Percentiles rank a stretch among this genome's conserved stretches.
phyloP scores from a whole-genome alignment of 495 filamentous ascomycete species.

The Podospora pseudoanserina region DNA sequence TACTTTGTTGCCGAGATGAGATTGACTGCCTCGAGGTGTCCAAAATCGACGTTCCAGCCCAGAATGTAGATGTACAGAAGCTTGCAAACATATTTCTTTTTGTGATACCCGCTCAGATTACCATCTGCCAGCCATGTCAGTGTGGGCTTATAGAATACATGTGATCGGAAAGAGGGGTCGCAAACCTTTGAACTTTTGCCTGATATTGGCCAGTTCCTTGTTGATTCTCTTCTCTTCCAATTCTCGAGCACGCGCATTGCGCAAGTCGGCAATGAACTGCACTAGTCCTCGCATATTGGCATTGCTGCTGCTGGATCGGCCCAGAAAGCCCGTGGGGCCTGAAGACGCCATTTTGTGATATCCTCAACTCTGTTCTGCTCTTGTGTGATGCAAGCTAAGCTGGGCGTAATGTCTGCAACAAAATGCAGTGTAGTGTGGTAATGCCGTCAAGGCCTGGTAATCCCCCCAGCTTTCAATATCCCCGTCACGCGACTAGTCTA shows the following conservation, averaged over 20 bases:
- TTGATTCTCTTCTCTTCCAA: constrained; percentile 99
- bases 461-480: background rate
- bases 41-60: constrained; percentile 99
- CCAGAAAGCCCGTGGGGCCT: constrained; percentile 54
- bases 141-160: background rate
- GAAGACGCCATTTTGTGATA: constrained; percentile 49
- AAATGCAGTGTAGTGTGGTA: background rate
- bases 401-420: background rate
- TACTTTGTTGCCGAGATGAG: constrained; percentile 95
- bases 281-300: constrained; percentile 84
- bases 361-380: background rate
- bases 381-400: background rate
- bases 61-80: constrained; percentile 99
- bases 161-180: constrained; percentile 3
- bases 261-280: constrained; percentile 95
- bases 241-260: constrained; percentile 92
- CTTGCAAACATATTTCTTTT: constrained; percentile 99
- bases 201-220: constrained; percentile 98
- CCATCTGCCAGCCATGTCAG: constrained; percentile 56
- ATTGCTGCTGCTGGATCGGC: constrained; percentile 56
- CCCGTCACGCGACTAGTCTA: background rate
- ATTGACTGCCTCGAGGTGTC: constrained; percentile 96
- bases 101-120: constrained; percentile 89
- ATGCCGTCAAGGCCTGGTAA: background rate
- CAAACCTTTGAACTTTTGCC: constrained; percentile 75